Evolutionary conservation across 371 early-diverging fungal species (phyloP), one percentile per base, ranked within the genome.

Genomic region (Synchytrium microbalum): DNA sequence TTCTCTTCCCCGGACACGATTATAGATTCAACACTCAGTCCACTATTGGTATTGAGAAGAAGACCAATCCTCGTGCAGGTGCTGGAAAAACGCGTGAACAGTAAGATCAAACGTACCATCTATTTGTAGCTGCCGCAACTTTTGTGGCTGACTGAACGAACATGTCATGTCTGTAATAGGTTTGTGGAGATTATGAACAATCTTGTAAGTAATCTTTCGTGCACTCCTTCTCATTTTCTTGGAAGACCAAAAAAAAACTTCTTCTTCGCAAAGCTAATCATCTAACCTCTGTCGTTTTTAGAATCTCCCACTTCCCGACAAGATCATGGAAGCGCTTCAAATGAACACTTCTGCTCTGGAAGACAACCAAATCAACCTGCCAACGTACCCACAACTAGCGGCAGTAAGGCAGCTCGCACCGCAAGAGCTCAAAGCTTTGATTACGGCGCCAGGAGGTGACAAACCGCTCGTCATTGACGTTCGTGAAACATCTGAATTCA

Each of bases 1-100:
- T 65, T 2, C 65, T 70, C 32, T 69, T 52, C 33, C 71, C 71
- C 16, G 71, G 70, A n/a, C 71, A 70, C 51, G 71, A 70, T 32
- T 70, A 70, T 59, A 56, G 57, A 32, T 63, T 63, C 28, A n/a
- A 55, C 54, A 69, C 65, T 19, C 31, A 19, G 26, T 59, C 68
- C 1, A 23, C 62, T 1, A 62, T 70, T 53, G 69, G 70, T 3
- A 65, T 61, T 29, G 71, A 70, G 52, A 68, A 70, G 54, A 26
- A 2, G 54, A 59, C 54, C 38, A 70, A 70, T 51, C 71, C 69
- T n/a, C 30, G 71, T 2, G 19, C 46, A 10, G 46, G 46, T 19
- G 46, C 46, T 10, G 19, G 19, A 5, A 38, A 38, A 38, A 38
- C 46, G 46, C 46, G 46, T 38, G 46, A 38, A 38, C 10, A 38